A percentile compares a stretch with the other conserved stretches of the same genome.
Evolutionary conservation across 1,284 basidiomycete species (phyloP).

Genomic region (Apiotrichum brassicae): DNA sequence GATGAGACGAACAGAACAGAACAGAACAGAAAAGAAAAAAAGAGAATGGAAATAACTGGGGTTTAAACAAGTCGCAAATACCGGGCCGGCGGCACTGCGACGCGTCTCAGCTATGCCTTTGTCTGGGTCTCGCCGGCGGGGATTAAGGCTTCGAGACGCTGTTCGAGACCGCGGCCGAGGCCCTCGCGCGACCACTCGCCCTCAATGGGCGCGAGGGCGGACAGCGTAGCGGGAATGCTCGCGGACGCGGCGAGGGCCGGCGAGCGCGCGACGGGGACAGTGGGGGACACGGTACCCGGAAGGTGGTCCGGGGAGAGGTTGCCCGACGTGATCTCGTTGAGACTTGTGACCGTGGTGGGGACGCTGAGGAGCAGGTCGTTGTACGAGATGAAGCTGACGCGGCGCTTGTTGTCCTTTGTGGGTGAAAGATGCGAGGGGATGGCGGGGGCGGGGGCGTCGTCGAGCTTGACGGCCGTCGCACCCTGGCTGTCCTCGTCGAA

Average conservation of each 20-base stretch:
- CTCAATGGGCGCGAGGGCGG: slow-evolving; percentile 26
- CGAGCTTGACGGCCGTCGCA: slow-evolving; percentile 3
- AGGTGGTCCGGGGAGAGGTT: slow-evolving; percentile 44
- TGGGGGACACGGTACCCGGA: slow-evolving; percentile 40
- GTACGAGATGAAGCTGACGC: slow-evolving; percentile 81
- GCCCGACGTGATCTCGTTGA: slow-evolving; percentile 62
- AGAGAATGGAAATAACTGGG: neutral
- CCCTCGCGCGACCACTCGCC: slow-evolving; percentile 80
- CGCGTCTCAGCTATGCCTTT: neutral
- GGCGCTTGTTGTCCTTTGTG: slow-evolving; percentile 40
- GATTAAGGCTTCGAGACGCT: slow-evolving; percentile 57
- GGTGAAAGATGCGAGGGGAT: slow-evolving; percentile 55
- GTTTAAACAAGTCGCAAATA: neutral
- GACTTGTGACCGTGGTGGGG: slow-evolving; percentile 61
- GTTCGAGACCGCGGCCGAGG: slow-evolving; percentile 68
- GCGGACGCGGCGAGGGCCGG: slow-evolving; percentile 29
- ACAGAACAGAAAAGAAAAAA: neutral
- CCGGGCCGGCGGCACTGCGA: neutral
- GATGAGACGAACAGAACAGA: neutral
- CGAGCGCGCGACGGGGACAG: slow-evolving; percentile 45
- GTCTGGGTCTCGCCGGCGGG: slow-evolving; percentile 1
- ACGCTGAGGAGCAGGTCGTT: slow-evolving; percentile 71
- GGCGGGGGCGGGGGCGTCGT: neutral
- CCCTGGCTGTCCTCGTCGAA: slow-evolving; percentile 17
- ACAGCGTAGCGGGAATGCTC: neutral